Conservation (phyloP, 2,329 filamentous ascomycete species). For the Arthrobotrys entomopaga region DNA sequence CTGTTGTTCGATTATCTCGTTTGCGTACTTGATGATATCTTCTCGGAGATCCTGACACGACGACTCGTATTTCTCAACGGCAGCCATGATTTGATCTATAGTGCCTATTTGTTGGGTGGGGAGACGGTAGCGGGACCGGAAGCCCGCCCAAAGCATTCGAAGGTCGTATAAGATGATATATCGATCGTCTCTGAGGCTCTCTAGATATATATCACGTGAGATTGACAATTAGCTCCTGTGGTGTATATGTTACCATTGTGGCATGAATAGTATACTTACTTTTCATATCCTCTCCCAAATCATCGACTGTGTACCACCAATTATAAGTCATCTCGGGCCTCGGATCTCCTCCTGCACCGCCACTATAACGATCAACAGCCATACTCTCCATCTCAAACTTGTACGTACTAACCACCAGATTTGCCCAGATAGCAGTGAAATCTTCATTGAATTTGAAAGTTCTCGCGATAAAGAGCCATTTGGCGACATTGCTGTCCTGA, state of each 20-base stretch:
- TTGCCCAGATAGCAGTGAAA: slow-evolving; percentile 29
- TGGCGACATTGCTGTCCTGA: slow-evolving; percentile 14
- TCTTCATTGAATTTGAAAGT: slow-evolving; percentile 20
- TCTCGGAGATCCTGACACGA: slow-evolving; percentile 22
- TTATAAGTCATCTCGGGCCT: not conserved
- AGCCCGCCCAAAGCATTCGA: slow-evolving; percentile 10
- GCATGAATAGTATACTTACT: not conserved
- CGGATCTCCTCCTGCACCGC: slow-evolving; percentile 1
- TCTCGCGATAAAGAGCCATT: slow-evolving; percentile 34
- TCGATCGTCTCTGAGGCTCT: not conserved
- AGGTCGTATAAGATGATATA: slow-evolving; percentile 11
- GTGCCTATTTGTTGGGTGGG: not conserved
- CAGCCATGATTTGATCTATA: not conserved
- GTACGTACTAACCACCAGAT: slow-evolving; percentile 27
- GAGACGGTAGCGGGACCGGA: not conserved
- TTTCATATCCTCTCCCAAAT: slow-evolving; percentile 17
- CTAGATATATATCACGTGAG: not conserved
- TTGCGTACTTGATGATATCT: slow-evolving; percentile 9
- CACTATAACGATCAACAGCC: slow-evolving; percentile 30
- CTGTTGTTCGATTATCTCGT: not conserved
- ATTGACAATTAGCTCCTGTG: not conserved
- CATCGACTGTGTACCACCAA: slow-evolving; percentile 22
- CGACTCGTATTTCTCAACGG: not conserved
- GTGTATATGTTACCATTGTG: not conserved
- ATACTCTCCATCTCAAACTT: slow-evolving; percentile 2